Conservation (phyloP, 2,329 filamentous ascomycete genomes). For the Ascomycota sp. region DNA sequence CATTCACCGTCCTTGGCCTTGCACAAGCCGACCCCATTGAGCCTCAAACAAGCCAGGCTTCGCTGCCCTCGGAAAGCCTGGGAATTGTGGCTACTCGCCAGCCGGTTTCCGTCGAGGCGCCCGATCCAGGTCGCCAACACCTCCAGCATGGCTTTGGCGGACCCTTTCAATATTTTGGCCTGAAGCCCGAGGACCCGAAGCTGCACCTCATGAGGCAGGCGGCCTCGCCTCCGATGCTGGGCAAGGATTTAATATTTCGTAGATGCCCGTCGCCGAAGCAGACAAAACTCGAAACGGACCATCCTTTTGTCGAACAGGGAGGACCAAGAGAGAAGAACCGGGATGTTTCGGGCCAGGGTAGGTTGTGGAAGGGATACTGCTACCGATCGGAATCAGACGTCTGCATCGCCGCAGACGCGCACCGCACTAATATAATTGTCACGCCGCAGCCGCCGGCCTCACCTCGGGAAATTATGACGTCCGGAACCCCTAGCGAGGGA, state of each 20-base stretch:
- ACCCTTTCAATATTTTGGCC: constrained; percentile 20
- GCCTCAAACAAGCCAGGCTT: no score
- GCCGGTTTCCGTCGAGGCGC: not conserved
- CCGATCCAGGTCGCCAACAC: not conserved
- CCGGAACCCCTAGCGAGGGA: no score
- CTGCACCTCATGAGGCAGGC: constrained; percentile 27
- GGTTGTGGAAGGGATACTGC: constrained; percentile 64
- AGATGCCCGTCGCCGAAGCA: constrained; percentile 65
- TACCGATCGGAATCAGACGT: constrained; percentile 18
- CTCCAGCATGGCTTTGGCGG: constrained; percentile 21
- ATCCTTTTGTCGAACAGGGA: constrained; percentile 31
- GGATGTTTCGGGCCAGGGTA: constrained; percentile 34
- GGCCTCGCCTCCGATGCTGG: constrained; percentile 70
- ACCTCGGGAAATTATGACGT: no score
- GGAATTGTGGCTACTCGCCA: no score
- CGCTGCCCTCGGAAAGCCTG: no score
- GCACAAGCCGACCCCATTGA: no score
- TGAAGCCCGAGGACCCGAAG: constrained; percentile 17
- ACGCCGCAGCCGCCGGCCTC: constrained; percentile 23
- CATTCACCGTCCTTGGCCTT: no score
- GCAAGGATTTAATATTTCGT: constrained; percentile 60
- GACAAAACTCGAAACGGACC: constrained; percentile 65
- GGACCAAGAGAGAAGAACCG: constrained; percentile 27
- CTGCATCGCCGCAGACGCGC: constrained; percentile 20
- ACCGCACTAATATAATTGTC: constrained; percentile 26